Conservation (phyloP, 2,329 filamentous ascomycete genomes). For the Nemania bipapillata region DNA sequence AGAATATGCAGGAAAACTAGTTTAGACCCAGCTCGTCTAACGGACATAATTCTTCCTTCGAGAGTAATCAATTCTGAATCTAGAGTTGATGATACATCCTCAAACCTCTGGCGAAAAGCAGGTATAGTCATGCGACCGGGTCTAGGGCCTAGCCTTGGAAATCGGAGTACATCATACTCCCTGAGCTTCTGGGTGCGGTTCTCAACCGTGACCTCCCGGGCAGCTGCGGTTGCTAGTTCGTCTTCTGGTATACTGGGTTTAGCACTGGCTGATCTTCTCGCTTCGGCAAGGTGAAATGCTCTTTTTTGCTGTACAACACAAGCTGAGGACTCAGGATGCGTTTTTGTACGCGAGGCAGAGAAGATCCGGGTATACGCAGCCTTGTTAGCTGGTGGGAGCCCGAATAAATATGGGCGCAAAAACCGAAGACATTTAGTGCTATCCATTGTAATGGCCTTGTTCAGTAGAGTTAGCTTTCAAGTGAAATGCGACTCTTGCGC, state of each 20-base stretch:
- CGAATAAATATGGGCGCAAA: slow-evolving; percentile 66
- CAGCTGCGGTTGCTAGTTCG: slow-evolving; percentile 27
- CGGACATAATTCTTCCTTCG: slow-evolving; percentile 49
- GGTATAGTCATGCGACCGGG: slow-evolving; percentile 53
- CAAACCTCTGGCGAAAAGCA: slow-evolving; percentile 54
- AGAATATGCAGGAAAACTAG: slow-evolving; percentile 86
- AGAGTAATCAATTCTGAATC: slow-evolving; percentile 49
- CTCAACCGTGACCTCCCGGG: slow-evolving; percentile 34
- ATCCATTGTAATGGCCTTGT: slow-evolving; percentile 56
- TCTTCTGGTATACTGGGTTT: slow-evolving; percentile 1
- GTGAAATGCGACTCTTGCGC: slow-evolving; percentile 10
- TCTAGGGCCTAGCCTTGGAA: slow-evolving; percentile 62
- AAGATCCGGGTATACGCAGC: slow-evolving; percentile 63
- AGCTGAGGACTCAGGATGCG: slow-evolving; percentile 31
- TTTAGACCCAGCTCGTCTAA: slow-evolving; percentile 67
- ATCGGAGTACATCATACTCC: slow-evolving; percentile 61
- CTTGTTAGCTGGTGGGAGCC: slow-evolving; percentile 53
- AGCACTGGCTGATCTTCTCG: slow-evolving; percentile 11
- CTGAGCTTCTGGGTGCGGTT: slow-evolving; percentile 64
- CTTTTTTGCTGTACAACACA: slow-evolving; percentile 39
- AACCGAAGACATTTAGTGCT: slow-evolving; percentile 59
- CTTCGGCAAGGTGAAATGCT: slow-evolving; percentile 28
- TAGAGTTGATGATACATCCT: slow-evolving; percentile 40
- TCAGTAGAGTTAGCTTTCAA: slow-evolving; percentile 42
- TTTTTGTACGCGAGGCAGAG: slow-evolving; percentile 52